Conservation (phyloP, 306 rosid genomes). For the Quercus rubra region DNA sequence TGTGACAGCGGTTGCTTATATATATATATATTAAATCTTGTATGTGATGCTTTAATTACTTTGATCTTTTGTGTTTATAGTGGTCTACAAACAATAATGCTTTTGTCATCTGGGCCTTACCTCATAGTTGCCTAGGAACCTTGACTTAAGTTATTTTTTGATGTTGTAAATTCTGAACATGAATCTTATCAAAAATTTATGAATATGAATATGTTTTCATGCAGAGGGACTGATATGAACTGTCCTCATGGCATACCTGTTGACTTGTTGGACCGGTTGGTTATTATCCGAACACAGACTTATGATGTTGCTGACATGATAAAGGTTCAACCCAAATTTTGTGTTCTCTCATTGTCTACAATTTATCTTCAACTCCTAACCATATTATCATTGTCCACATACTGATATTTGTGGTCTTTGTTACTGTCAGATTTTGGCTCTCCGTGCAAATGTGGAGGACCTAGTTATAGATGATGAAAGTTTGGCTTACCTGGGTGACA, state of each 20-base stretch:
- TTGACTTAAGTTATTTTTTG: neutral
- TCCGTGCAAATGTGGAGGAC: constrained; percentile 93
- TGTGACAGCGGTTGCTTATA: too few species aligned
- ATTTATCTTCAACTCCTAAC: neutral
- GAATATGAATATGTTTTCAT: constrained; percentile 18
- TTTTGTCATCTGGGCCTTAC: neutral
- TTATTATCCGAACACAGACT: constrained; percentile 29
- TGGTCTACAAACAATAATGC: neutral
- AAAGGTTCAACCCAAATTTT: constrained; percentile 43
- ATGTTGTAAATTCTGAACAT: neutral
- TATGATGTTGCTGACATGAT: constrained; percentile 88
- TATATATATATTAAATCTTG: neutral
- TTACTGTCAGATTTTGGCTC: constrained; percentile 67
- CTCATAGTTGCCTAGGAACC: neutral
- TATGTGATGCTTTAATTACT: neutral
- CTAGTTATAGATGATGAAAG: constrained; percentile 83
- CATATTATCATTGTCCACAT: neutral
- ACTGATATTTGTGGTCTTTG: constrained; percentile 15
- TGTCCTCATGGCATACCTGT: constrained; percentile 99
- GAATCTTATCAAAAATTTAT: neutral
- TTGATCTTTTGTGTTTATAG: neutral
- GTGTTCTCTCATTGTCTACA: neutral
- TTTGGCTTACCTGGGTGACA: constrained; percentile 89
- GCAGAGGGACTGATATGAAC: constrained; percentile 90
- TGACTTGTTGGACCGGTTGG: constrained; percentile 86